A percentile compares a stretch with the other conserved stretches of the same genome.
Evolutionary conservation across 768 basidiomycete genomes (phyloP).

Genomic region (Rhodotorula kratochvilovae): DNA sequence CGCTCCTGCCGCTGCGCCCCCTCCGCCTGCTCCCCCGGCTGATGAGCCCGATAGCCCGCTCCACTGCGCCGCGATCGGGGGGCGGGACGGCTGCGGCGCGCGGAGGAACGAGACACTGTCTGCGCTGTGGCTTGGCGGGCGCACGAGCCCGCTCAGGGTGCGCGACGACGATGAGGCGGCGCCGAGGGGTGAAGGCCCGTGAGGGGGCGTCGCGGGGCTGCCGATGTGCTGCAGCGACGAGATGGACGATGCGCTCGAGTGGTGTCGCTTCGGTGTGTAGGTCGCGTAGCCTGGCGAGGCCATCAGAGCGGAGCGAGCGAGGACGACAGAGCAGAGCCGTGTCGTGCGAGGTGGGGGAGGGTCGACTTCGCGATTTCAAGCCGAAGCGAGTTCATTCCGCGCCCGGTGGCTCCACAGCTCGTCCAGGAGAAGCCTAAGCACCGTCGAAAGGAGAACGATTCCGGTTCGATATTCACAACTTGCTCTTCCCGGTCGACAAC

Average conservation of each 20-base stretch:
- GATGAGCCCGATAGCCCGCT: background rate
- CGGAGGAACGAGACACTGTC: background rate
- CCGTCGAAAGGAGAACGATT: background rate
- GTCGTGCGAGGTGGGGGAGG: background rate
- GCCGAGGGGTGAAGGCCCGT: background rate
- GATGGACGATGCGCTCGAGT: slow-evolving; percentile 10
- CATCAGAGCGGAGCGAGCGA: background rate
- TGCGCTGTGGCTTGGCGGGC: background rate
- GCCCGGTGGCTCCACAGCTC: too few species aligned
- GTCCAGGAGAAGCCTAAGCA: too few species aligned
- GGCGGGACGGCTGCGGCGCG: slow-evolving; percentile 1
- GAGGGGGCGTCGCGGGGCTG: background rate
- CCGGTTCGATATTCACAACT: background rate
- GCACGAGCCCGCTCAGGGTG: background rate
- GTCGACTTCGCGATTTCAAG: background rate
- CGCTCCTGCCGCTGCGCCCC: background rate
- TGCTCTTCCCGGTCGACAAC: background rate
- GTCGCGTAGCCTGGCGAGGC: slow-evolving; percentile 11
- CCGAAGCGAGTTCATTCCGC: background rate
- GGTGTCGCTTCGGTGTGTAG: slow-evolving; percentile 24
- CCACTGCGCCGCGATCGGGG: background rate
- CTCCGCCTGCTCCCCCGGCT: background rate
- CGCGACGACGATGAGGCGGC: background rate
- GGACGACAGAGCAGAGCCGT: background rate
- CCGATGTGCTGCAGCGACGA: background rate